A percentile compares a stretch with the other conserved stretches of the same genome.
Evolutionary conservation across 1,139 yeast species (phyloP).

Genomic region (Geotrichum histeridarum): DNA sequence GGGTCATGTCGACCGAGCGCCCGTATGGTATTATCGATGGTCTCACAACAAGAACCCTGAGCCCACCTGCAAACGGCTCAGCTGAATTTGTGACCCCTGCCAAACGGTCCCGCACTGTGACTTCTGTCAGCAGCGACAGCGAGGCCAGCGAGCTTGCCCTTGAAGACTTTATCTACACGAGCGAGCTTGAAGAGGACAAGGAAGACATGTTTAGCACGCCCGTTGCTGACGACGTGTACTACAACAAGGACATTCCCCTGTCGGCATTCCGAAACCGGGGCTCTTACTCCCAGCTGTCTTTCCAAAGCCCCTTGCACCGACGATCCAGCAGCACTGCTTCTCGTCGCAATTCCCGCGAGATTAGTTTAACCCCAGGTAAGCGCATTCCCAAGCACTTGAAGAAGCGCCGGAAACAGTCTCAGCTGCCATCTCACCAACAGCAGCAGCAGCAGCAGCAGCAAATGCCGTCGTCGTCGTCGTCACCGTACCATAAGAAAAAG

Average conservation of each 20-base stretch:
- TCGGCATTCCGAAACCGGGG: slow-evolving; percentile 55
- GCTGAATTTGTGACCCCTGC: slow-evolving; percentile 7
- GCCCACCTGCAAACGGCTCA: slow-evolving; percentile 31
- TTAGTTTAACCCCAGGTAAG: slow-evolving; percentile 10
- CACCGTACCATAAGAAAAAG: no score
- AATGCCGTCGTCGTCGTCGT: no score
- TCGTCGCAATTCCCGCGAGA: slow-evolving; percentile 3
- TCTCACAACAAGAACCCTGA: slow-evolving; percentile 72
- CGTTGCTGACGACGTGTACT: slow-evolving; percentile 18
- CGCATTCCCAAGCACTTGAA: slow-evolving; percentile 10
- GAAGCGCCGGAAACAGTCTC: slow-evolving; percentile 11
- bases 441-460: no score
- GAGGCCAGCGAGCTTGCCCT: slow-evolving; percentile 64
- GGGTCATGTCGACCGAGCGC: slow-evolving; percentile 72
- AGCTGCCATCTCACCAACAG: no score
- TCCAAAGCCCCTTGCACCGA: slow-evolving; percentile 9
- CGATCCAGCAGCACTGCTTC: background rate
- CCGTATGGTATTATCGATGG: slow-evolving; percentile 96
- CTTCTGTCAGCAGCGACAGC: slow-evolving; percentile 33
- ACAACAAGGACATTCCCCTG: slow-evolving; percentile 63
- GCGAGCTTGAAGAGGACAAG: slow-evolving; percentile 81
- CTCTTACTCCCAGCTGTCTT: slow-evolving; percentile 9
- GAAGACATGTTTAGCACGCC: slow-evolving; percentile 33
- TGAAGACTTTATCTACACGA: slow-evolving; percentile 81
- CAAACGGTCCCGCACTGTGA: slow-evolving; percentile 8